Conservation (phyloP, 495 filamentous ascomycete genomes). For the Hypoxylon fragiforme region DNA sequence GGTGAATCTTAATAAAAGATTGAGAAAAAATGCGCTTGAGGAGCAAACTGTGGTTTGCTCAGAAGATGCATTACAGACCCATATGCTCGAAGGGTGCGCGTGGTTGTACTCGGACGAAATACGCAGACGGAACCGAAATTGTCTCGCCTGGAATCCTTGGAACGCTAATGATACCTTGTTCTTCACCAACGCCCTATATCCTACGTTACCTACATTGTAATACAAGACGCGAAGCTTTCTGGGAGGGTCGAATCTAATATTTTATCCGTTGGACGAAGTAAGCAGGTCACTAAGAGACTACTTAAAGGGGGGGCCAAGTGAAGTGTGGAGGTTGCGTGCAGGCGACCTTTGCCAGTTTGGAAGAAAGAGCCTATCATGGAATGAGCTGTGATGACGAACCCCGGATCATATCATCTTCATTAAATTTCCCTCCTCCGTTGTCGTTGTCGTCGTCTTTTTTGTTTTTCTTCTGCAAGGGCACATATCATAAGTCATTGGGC, state of each 20-base stretch:
- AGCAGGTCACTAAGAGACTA: constrained; percentile 1
- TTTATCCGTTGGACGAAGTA: constrained; percentile 19
- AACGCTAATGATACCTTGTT: constrained; percentile 31
- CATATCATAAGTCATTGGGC: constrained; percentile 23
- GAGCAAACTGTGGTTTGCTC: neutral
- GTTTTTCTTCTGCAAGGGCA: constrained; percentile 5
- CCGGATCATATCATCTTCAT: constrained; percentile 14
- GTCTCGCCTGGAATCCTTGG: constrained; percentile 18
- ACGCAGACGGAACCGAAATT: constrained; percentile 21
- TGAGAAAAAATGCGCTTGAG: neutral
- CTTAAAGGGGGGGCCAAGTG: neutral
- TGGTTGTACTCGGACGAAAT: constrained; percentile 13
- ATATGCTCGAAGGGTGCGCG: too few species aligned
- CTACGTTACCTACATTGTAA: constrained; percentile 30
- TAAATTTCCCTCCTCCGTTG: constrained; percentile 7
- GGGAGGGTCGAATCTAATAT: constrained; percentile 26
- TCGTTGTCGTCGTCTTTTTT: neutral
- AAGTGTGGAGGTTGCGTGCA: neutral
- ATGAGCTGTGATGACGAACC: constrained; percentile 7
- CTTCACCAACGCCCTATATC: constrained; percentile 27
- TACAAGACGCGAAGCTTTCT: constrained; percentile 24
- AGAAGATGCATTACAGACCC: too few species aligned
- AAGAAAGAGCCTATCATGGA: constrained; percentile 7
- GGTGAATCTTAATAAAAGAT: constrained; percentile 48
- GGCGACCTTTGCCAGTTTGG: constrained; percentile 16